Percentiles rank a stretch among this genome's conserved stretches.
Evolutionary conservation across 1,284 basidiomycete genomes (phyloP).

Genomic region (Pterulicium gracile): DNA sequence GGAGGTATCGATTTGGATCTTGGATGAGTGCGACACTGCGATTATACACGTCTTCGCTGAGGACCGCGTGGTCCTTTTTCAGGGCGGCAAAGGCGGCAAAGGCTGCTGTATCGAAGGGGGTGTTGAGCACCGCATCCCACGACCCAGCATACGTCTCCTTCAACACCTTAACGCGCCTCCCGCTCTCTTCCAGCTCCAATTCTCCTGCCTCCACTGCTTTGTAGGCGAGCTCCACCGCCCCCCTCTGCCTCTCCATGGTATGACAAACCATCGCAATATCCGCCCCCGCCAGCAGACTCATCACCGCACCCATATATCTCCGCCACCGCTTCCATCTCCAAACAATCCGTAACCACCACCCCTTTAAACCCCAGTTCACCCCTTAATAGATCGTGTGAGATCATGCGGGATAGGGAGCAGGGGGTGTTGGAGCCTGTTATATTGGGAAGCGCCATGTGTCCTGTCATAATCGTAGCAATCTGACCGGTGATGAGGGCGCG

Average conservation of each 20-base stretch:
- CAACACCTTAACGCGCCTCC: conserved; percentile 31
- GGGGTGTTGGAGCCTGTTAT: conserved; percentile 42
- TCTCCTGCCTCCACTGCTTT: conserved; percentile 31
- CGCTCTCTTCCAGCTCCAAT: conserved; percentile 30
- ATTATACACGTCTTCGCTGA: conserved; percentile 39
- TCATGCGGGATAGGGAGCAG: conserved; percentile 39
- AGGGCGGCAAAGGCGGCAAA: conserved; percentile 23
- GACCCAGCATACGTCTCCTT: conserved; percentile 38
- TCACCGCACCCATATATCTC: conserved; percentile 34
- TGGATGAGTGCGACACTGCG: conserved; percentile 35
- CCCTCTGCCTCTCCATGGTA: conserved; percentile 37
- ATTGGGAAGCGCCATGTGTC: conserved; percentile 56
- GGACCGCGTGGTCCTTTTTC: conserved; percentile 25
- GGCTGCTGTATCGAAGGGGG: conserved; percentile 15
- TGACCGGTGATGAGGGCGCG: conserved; percentile 25
- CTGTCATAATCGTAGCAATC: conserved; percentile 54
- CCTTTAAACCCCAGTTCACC: conserved; percentile 37
- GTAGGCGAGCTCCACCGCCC: conserved; percentile 40
- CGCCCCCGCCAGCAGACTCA: conserved; percentile 46
- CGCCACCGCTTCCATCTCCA: conserved; percentile 62
- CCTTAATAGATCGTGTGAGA: conserved; percentile 44
- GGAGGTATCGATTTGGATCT: conserved; percentile 25
- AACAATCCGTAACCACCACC: conserved; percentile 55
- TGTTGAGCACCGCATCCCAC: conserved; percentile 30
- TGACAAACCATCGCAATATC: conserved; percentile 68